A percentile compares a stretch with the other conserved stretches of the same genome.
Evolutionary conservation across 169 alveolate species (phyloP).

Genomic region (Eimeria maxima): DNA sequence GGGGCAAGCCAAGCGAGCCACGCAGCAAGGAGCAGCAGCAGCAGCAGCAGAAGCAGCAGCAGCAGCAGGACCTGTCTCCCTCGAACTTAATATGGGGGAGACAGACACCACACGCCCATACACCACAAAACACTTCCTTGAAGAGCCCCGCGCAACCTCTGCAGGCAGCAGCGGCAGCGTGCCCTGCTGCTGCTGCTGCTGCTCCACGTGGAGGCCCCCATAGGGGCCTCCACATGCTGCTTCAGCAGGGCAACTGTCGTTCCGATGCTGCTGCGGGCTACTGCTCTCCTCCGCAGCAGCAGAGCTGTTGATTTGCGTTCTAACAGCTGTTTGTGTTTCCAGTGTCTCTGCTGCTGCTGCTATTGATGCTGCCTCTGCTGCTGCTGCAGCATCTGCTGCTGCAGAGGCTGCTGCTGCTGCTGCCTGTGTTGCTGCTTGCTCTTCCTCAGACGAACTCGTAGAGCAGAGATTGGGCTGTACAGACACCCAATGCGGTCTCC

Average conservation of each 20-base stretch:
- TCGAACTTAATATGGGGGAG: not conserved
- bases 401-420: not conserved
- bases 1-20: not conserved
- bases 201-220: no score
- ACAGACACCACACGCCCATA: constrained; percentile 16
- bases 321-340: not conserved
- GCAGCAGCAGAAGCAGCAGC: not conserved
- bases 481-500: not conserved
- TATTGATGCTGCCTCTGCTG: not conserved
- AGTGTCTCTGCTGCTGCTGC: not conserved
- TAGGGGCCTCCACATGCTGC: no score
- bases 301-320: not conserved
- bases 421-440: not conserved
- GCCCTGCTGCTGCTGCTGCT: no score
- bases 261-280: no score
- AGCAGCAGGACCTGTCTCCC: not conserved
- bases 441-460: not conserved
- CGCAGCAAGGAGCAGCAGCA: not conserved
- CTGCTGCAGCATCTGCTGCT: not conserved
- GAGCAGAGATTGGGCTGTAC: no score
- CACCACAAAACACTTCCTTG: not conserved
- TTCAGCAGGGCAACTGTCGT: not conserved
- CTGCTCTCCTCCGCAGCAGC: no score
- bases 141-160: no score
- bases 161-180: not conserved